These are phyloP conservation scores for Lenzites betulinus DNA, from an alignment of 768 basidiomycete genomes.

Conservation along the genomic window DNA sequence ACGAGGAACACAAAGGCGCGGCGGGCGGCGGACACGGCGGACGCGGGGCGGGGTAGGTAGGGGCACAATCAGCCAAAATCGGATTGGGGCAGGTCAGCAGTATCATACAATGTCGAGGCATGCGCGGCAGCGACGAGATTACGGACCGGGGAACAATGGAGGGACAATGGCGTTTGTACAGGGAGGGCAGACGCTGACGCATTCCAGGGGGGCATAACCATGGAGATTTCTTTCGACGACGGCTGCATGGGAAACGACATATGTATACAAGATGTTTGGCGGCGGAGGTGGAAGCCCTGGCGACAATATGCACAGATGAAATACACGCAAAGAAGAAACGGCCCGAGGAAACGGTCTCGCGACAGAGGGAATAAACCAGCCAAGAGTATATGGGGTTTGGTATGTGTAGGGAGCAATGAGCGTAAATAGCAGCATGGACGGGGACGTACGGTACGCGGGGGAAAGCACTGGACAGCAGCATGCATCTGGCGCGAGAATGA, in stretches of 20 bases:
- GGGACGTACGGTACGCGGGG: constrained; percentile 6
- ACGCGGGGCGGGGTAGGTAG: not conserved
- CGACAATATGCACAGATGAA: constrained; percentile 12
- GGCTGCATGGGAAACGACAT: constrained; percentile 13
- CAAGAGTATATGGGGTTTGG: constrained; percentile 13
- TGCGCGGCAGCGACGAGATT: constrained; percentile 1
- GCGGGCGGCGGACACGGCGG: not conserved
- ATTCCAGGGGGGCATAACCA: not conserved
- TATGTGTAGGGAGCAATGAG: constrained; percentile 11
- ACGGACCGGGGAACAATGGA: not conserved
- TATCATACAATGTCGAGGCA: constrained; percentile 15
- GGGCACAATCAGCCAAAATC: not conserved
- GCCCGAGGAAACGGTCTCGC: constrained; percentile 14
- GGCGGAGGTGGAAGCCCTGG: constrained; percentile 11
- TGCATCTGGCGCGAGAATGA: constrained; percentile 25
- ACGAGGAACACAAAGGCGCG: not conserved
- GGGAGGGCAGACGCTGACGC: not conserved
- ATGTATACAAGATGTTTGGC: constrained; percentile 20
- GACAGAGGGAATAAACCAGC: constrained; percentile 15
- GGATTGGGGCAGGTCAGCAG: not conserved
- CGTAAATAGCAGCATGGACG: constrained; percentile 1
- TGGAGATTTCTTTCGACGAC: constrained; percentile 2
- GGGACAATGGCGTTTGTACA: constrained; percentile 11
- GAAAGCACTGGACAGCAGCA: constrained; percentile 4
- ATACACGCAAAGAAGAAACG: constrained; percentile 13